Percentiles rank a stretch among this genome's conserved stretches.
phyloP scores from a whole-genome alignment of 1,284 basidiomycete genomes.

The Phylloboletellus chloephorus region DNA sequence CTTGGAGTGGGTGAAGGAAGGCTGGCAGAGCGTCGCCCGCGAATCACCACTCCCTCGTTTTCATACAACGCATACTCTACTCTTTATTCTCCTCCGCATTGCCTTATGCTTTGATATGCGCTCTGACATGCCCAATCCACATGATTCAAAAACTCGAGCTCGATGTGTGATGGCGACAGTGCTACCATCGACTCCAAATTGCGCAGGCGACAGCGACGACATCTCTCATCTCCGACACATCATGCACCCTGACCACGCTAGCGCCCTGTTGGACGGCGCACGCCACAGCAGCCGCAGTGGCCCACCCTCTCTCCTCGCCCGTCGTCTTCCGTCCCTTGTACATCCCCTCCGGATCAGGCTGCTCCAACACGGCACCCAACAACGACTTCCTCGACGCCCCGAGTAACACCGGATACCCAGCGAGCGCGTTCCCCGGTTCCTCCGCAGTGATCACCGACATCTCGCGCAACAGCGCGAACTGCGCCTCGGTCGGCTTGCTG shows the following conservation, averaged over 20 bases:
- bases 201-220: conserved; percentile 44
- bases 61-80: conserved; percentile 14
- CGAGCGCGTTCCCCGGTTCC: conserved; percentile 45
- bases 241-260: conserved; percentile 80
- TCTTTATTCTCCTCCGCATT: conserved; percentile 6
- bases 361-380: conserved; percentile 59
- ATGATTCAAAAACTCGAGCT: conserved; percentile 7
- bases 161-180: too few relatives aligned
- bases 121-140: conserved; percentile 20
- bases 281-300: conserved; percentile 77
- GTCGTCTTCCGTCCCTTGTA: conserved; percentile 46
- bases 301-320: conserved; percentile 68
- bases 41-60: conserved; percentile 5
- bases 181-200: conserved; percentile 33
- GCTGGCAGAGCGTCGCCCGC: conserved; percentile 9
- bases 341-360: conserved; percentile 34
- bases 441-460: conserved; percentile 47
- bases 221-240: conserved; percentile 63
- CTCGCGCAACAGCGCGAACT: conserved; percentile 63
- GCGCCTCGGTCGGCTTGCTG: conserved; percentile 80
- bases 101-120: conserved; percentile 21
- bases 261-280: conserved; percentile 75
- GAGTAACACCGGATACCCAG: conserved; percentile 68
- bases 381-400: conserved; percentile 84
- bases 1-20: conserved; percentile 12